phyloP scores from a whole-genome alignment of 2,329 filamentous ascomycete genomes.

The Cladophialophora exuberans region DNA sequence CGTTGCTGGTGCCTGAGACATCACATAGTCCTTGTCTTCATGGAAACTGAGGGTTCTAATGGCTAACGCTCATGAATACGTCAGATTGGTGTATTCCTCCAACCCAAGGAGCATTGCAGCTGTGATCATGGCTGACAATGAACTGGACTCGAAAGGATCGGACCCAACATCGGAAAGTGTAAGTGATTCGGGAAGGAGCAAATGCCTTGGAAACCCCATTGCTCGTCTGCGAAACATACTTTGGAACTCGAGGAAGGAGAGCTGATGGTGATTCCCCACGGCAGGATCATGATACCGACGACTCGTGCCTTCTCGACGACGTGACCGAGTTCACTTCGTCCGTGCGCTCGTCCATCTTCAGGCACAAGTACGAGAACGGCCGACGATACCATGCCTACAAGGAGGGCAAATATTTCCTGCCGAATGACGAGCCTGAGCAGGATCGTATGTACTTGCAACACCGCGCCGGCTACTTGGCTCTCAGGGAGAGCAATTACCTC shows the following conservation, averaged over 20 bases:
- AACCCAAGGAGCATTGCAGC: too few relatives aligned
- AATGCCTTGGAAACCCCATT: not conserved
- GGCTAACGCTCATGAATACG: too few relatives aligned
- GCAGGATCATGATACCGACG: conserved; percentile 20
- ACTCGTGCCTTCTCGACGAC: conserved; percentile 18
- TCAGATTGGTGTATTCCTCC: too few relatives aligned
- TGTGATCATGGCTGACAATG: not conserved
- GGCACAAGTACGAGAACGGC: conserved; percentile 39
- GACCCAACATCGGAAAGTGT: not conserved
- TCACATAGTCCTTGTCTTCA: too few relatives aligned
- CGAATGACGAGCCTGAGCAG: conserved; percentile 49
- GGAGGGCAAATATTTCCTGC: conserved; percentile 45
- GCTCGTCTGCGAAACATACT: too few relatives aligned
- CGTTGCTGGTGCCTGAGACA: too few relatives aligned
- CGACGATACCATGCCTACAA: conserved; percentile 41
- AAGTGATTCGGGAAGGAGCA: not conserved
- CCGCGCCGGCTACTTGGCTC: conserved; percentile 31
- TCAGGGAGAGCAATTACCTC: not conserved
- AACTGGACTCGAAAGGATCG: not conserved
- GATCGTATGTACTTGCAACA: conserved; percentile 46
- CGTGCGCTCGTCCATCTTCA: conserved; percentile 20
- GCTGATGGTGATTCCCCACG: too few relatives aligned
- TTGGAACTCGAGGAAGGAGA: too few relatives aligned
- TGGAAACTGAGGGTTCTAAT: too few relatives aligned
- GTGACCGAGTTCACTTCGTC: conserved; percentile 14